Evolutionary conservation across 1,284 basidiomycete genomes (phyloP), one percentile per base, ranked within the genome.

Genomic region (Phenoliferia sp.): DNA sequence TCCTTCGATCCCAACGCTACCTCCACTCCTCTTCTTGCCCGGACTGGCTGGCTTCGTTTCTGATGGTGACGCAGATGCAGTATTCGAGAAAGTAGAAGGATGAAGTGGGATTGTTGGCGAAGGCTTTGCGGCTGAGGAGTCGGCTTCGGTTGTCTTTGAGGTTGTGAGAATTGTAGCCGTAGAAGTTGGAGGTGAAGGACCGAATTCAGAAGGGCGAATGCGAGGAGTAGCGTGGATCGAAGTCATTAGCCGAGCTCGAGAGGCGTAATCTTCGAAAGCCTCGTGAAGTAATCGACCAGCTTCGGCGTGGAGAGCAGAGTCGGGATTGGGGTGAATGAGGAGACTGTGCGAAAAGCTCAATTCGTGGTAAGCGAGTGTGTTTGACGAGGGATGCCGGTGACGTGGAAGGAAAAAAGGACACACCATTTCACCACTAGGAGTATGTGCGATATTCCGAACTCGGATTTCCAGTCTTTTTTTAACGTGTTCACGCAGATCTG

Each of bases 381-480:
- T n/a, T n/a, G 32, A 32, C 5, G 6, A n/a, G 26, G 31, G 34
- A 54, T 54, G 50, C 29, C 19, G 17, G 15, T 31, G 31, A 15
- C n/a, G 34, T 16, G 34, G 29, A 12, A 5, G 32, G 5, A 34
- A 22, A 52, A 31, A 26, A 10, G 26, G 32, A 39, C 69, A 28
- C 6, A 71, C 69, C 70, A 71, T 57, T 68, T 68, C 54, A 71
- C 60, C 0, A 66, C 65, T 34, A 66, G 66, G 57, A 71, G 69
- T 66, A 96, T 95, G 78, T 95, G 90, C 5, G 83, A 86, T 44
- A 97, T 91, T 32, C 93, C 94, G 74, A 92, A 94, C n/a, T 87
- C 85, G 26, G 89, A 85, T 78, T 92, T 88, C 94, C 94, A 97
- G 76, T 94, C 92, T 80, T 96, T 97, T 83, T 97, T 97, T 33